These are phyloP conservation scores for Austroboletus niveus DNA, from an alignment of 1,284 basidiomycete genomes.

Conservation along the genomic window DNA sequence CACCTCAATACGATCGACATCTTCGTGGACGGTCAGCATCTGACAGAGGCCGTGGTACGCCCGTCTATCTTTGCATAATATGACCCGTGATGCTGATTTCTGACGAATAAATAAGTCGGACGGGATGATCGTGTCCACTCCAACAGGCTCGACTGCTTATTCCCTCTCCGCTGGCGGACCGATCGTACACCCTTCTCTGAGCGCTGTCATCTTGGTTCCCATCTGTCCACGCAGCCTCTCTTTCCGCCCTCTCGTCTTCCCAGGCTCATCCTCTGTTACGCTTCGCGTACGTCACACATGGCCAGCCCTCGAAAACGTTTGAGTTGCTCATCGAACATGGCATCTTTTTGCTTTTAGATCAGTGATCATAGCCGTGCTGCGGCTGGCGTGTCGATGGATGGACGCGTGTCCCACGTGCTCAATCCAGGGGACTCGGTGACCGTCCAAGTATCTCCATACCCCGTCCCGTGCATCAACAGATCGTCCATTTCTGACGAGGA, in stretches of 20 bases:
- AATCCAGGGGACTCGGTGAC: slow-evolving; percentile 83
- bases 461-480: slow-evolving; percentile 91
- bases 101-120: slow-evolving; percentile 63
- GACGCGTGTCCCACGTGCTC: slow-evolving; percentile 78
- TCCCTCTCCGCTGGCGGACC: slow-evolving; percentile 95
- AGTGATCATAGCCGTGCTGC: slow-evolving; percentile 82
- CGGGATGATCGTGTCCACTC: slow-evolving; percentile 92
- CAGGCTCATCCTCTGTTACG: slow-evolving; percentile 78
- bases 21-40: slow-evolving; percentile 92
- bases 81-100: neutral
- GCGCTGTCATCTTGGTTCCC: slow-evolving; percentile 88
- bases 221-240: slow-evolving; percentile 93
- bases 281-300: slow-evolving; percentile 61
- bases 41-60: slow-evolving; percentile 93
- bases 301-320: too few relatives aligned
- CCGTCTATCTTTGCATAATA: neutral
- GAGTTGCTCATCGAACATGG: too few relatives aligned
- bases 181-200: slow-evolving; percentile 92
- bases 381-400: slow-evolving; percentile 92
- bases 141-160: slow-evolving; percentile 96
- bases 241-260: slow-evolving; percentile 91
- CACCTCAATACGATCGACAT: slow-evolving; percentile 95
- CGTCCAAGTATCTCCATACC: slow-evolving; percentile 83
- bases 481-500: slow-evolving; percentile 64
- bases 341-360: slow-evolving; percentile 51